Percentiles rank a stretch among this genome's conserved stretches.
Conservation (phyloP, 2,329 filamentous ascomycete species). For the Aspergillus sp. region DNA sequence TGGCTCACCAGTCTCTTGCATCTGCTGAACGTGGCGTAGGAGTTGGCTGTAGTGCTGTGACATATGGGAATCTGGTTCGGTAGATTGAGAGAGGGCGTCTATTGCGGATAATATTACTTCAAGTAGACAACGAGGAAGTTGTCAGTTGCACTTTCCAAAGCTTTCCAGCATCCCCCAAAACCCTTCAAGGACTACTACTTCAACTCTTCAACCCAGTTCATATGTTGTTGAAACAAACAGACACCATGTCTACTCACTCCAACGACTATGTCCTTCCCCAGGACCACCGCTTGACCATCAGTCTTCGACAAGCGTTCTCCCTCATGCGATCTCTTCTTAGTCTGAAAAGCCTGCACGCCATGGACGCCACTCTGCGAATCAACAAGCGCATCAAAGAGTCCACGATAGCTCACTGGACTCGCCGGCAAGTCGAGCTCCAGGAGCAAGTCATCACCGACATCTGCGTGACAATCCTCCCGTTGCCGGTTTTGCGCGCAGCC, state of each 20-base stretch:
- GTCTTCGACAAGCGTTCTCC: constrained; percentile 9
- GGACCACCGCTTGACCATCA: constrained; percentile 7
- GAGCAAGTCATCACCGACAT: constrained; percentile 23
- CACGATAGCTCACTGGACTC: constrained; percentile 11
- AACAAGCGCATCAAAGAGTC: constrained; percentile 10
- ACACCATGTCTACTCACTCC: neutral
- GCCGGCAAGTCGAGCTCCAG: constrained; percentile 15
- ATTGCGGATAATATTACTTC: no score
- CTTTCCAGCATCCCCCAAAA: no score
- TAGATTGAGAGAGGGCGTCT: no score
- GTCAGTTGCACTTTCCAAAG: no score
- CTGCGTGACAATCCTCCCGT: constrained; percentile 18
- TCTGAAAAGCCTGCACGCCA: constrained; percentile 24
- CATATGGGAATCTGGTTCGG: no score
- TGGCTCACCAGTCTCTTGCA: no score
- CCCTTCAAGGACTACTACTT: no score
- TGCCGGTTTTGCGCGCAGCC: constrained; percentile 6
- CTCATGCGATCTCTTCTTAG: constrained; percentile 20
- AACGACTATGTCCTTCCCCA: neutral
- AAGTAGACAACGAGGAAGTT: no score
- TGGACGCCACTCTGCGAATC: constrained; percentile 15
- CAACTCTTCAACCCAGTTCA: no score
- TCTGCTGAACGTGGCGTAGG: no score
- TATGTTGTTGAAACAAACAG: no score
- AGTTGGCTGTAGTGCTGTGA: no score